Percentiles rank a stretch among this genome's conserved stretches.
Evolutionary conservation across 495 filamentous ascomycete species (phyloP).

Genomic region (Talaromyces liani): DNA sequence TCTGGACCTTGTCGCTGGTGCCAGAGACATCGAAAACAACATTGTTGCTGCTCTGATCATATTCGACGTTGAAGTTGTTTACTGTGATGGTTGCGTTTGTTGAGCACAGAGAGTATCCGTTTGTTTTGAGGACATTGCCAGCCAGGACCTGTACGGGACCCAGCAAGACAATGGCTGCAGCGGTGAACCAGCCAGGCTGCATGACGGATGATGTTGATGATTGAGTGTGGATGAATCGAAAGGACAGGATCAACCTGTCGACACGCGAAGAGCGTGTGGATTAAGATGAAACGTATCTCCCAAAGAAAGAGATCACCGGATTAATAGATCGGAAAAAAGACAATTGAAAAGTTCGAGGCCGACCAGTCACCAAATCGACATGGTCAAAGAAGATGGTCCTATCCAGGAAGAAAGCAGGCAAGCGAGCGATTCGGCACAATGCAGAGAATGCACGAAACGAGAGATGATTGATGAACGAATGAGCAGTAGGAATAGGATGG

Average conservation of each 20-base stretch:
- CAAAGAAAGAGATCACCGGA: not conserved
- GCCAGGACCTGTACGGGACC: conserved; percentile 27
- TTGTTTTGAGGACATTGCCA: conserved; percentile 68
- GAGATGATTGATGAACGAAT: not conserved
- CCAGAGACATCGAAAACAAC: conserved; percentile 82
- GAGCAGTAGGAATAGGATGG: not conserved
- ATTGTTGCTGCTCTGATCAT: conserved; percentile 61
- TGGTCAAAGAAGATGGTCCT: not conserved
- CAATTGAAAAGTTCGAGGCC: not conserved
- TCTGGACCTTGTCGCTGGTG: conserved; percentile 62
- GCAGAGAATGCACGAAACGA: not conserved
- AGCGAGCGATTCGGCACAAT: not conserved
- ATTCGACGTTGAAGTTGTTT: conserved; percentile 67
- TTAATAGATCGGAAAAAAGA: not conserved
- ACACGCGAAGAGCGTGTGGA: not conserved
- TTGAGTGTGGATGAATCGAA: conserved; percentile 1
- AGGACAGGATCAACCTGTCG: conserved; percentile 26
- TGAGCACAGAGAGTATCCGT: conserved; percentile 71
- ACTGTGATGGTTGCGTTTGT: conserved; percentile 60
- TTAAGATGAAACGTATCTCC: not conserved
- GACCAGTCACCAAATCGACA: not conserved
- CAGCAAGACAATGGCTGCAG: conserved; percentile 8
- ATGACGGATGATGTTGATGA: not conserved
- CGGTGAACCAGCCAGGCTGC: conserved; percentile 2
- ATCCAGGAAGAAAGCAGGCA: not conserved